These are phyloP conservation scores for Fistulinella cinereoalba DNA, from an alignment of 1,284 basidiomycete species.

Conservation along the genomic window DNA sequence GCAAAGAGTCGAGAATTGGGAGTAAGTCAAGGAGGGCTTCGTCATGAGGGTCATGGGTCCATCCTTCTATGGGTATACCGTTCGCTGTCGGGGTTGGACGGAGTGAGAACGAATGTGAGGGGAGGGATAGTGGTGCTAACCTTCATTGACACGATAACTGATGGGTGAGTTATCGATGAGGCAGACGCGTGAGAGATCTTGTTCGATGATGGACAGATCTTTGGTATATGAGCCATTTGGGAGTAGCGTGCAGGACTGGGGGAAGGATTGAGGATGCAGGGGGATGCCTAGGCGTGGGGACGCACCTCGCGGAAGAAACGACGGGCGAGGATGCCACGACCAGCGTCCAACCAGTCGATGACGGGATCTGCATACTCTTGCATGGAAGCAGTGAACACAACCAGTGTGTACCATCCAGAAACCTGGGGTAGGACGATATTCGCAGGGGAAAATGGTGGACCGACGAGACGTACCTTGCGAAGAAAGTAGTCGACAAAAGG, in stretches of 20 bases:
- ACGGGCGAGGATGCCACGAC: slow-evolving; percentile 83
- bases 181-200: slow-evolving; percentile 88
- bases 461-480: slow-evolving; percentile 62
- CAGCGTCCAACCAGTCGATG: slow-evolving; percentile 98
- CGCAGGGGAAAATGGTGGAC: background rate
- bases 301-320: slow-evolving; percentile 90
- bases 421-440: slow-evolving; percentile 56
- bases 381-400: slow-evolving; percentile 98
- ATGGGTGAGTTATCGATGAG: slow-evolving; percentile 96
- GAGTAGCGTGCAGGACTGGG: slow-evolving; percentile 85
- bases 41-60: slow-evolving; percentile 97
- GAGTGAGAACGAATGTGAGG: slow-evolving; percentile 7
- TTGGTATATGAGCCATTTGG: slow-evolving; percentile 95
- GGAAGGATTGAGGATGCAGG: background rate
- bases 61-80: slow-evolving; percentile 98
- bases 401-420: slow-evolving; percentile 97
- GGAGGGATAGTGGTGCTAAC: slow-evolving; percentile 44
- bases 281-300: slow-evolving; percentile 11
- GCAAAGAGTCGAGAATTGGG: slow-evolving; percentile 91
- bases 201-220: slow-evolving; percentile 84
- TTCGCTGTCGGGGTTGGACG: slow-evolving; percentile 60
- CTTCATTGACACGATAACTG: slow-evolving; percentile 90
- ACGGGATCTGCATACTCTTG: slow-evolving; percentile 99
- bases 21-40: slow-evolving; percentile 94
- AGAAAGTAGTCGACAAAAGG: slow-evolving; percentile 97